Conservation (phyloP, 306 rosid species). For the Ammopiptanthus mongolicus region DNA sequence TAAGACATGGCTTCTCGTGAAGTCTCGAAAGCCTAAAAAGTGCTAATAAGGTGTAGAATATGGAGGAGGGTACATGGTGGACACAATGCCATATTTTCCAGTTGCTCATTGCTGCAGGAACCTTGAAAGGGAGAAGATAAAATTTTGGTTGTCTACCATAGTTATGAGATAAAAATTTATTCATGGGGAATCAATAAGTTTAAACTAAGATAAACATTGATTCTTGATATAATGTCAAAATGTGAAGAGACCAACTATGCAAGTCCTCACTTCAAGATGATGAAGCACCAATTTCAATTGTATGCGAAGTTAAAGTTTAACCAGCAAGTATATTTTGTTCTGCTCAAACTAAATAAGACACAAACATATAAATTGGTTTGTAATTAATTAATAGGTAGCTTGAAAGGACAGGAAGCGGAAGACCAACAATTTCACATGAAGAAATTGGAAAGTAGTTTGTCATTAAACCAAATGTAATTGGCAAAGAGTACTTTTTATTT, state of each 20-base stretch:
- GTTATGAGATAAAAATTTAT: too few relatives aligned
- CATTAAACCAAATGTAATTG: too few relatives aligned
- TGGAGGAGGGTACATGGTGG: constrained; percentile 6
- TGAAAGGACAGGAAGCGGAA: too few relatives aligned
- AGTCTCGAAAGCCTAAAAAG: neutral
- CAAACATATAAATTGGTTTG: neutral
- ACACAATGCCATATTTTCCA: too few relatives aligned
- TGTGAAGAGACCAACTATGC: neutral
- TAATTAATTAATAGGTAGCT: too few relatives aligned
- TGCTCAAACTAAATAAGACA: neutral
- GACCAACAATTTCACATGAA: too few relatives aligned
- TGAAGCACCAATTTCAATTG: neutral
- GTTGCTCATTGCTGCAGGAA: too few relatives aligned
- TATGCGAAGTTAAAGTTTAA: neutral
- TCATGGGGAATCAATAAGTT: neutral
- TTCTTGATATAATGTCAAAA: neutral
- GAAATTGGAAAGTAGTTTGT: too few relatives aligned
- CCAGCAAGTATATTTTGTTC: neutral
- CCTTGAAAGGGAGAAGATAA: too few relatives aligned
- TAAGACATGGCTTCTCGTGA: neutral
- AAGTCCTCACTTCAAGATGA: neutral
- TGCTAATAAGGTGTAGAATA: neutral
- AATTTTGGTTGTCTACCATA: too few relatives aligned
- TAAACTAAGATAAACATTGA: neutral
- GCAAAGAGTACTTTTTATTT: too few relatives aligned